phyloP scores from a whole-genome alignment of 2,329 filamentous ascomycete genomes.

The Metarhizium rileyi region DNA sequence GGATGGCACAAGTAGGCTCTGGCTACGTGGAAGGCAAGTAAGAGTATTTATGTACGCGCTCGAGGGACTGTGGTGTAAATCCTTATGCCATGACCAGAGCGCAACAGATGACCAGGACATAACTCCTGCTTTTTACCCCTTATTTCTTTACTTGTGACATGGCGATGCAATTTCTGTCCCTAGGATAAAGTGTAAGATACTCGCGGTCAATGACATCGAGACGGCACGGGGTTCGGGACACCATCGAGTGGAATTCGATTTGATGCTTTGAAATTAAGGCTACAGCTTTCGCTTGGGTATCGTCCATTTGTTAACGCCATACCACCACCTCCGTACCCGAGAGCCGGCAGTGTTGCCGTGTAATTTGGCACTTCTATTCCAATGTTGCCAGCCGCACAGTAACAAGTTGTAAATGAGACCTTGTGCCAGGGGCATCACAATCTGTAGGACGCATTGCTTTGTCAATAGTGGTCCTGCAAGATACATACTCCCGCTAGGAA shows the following conservation, averaged over 20 bases:
- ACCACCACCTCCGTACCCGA: conserved; percentile 84
- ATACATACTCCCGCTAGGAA: background rate
- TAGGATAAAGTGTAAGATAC: background rate
- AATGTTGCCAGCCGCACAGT: conserved; percentile 79
- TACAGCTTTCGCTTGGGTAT: conserved; percentile 44
- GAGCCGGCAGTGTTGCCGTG: conserved; percentile 70
- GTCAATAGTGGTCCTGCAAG: background rate
- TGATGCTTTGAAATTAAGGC: background rate
- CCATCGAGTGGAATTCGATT: background rate
- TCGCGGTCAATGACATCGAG: background rate
- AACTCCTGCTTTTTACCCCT: background rate
- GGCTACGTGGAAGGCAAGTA: background rate
- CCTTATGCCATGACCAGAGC: background rate
- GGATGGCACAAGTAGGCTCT: background rate
- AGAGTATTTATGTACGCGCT: background rate
- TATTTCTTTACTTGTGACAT: background rate
- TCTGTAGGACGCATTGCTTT: conserved; percentile 32
- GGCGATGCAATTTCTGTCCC: background rate
- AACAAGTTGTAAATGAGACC: conserved; percentile 82
- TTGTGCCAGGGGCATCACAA: conserved; percentile 79
- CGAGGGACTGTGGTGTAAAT: background rate
- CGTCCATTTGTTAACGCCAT: conserved; percentile 83
- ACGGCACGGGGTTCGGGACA: background rate
- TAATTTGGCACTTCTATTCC: conserved; percentile 71
- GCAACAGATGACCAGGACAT: background rate